These are phyloP conservation scores for Tricholomella constricta DNA, from an alignment of 768 basidiomycete genomes.

Conservation along the genomic window DNA sequence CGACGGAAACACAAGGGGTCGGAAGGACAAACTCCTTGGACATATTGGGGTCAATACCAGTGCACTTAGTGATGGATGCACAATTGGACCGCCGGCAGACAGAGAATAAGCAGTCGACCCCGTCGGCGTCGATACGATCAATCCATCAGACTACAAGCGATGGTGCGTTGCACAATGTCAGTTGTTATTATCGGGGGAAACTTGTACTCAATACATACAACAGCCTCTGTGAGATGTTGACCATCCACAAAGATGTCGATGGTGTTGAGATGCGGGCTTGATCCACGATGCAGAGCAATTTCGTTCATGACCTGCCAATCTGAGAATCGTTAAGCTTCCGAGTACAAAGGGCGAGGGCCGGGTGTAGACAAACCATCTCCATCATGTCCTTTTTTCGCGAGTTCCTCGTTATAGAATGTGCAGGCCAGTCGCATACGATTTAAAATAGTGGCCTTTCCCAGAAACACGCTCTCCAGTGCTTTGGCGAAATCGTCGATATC, in stretches of 20 bases:
- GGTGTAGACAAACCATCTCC: constrained; percentile 52
- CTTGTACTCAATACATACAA: constrained; percentile 54
- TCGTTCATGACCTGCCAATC: constrained; percentile 99
- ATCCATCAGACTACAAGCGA: constrained; percentile 74
- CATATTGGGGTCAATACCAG: constrained; percentile 95
- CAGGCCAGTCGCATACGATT: constrained; percentile 91
- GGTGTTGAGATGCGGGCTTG: constrained; percentile 88
- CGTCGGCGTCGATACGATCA: constrained; percentile 94
- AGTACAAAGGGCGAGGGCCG: background rate
- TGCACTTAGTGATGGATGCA: constrained; percentile 89
- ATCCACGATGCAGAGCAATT: constrained; percentile 88
- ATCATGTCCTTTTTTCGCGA: constrained; percentile 55
- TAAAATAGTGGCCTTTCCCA: constrained; percentile 78
- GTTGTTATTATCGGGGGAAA: constrained; percentile 4
- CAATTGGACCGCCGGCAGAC: constrained; percentile 94
- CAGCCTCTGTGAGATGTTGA: constrained; percentile 93
- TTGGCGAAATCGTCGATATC: constrained; percentile 88
- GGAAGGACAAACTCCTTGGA: constrained; percentile 88
- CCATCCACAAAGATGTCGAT: constrained; percentile 94
- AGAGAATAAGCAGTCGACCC: constrained; percentile 97
- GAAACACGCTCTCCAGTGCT: constrained; percentile 78
- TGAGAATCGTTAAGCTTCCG: constrained; percentile 26
- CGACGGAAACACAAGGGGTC: constrained; percentile 87
- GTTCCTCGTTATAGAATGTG: constrained; percentile 66
- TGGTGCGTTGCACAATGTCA: constrained; percentile 1